Percentiles rank a stretch among this genome's conserved stretches.
phyloP scores from a whole-genome alignment of 176 grass and related monocot genomes.

The Lolium multiflorum region DNA sequence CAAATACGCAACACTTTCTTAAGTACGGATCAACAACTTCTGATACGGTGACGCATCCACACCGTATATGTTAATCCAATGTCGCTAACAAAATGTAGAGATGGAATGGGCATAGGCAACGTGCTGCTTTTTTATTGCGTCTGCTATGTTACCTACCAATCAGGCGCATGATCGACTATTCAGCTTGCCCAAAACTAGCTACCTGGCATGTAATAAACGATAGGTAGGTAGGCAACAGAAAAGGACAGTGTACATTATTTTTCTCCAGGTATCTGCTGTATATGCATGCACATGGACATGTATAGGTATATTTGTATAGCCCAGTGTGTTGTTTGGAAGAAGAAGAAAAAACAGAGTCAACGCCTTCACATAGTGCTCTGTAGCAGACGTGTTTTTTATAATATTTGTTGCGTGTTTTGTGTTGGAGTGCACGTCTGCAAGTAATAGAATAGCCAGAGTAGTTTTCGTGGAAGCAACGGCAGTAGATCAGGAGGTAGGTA shows the following conservation, averaged over 20 bases:
- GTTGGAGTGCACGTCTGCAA: constrained; percentile 3
- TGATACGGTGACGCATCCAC: neutral
- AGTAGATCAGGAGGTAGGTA: neutral
- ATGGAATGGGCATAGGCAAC: neutral
- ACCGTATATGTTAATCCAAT: neutral
- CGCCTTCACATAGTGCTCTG: neutral
- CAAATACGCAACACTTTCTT: constrained; percentile 21
- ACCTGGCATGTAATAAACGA: constrained; percentile 26
- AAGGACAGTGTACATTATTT: constrained; percentile 31
- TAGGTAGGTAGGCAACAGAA: constrained; percentile 50
- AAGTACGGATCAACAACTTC: constrained; percentile 22
- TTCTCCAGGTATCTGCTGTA: neutral
- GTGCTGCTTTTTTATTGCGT: neutral
- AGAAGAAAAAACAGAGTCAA: neutral
- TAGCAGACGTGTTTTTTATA: neutral
- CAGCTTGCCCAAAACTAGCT: constrained; percentile 41
- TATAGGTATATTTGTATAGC: neutral
- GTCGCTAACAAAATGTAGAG: neutral
- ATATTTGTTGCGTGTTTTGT: neutral
- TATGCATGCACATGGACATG: neutral
- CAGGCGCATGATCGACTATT: neutral
- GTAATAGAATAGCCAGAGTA: neutral
- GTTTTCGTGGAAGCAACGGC: neutral
- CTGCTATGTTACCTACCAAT: neutral
- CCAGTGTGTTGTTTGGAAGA: neutral